Conservation (phyloP, 2,329 filamentous ascomycete species). For the Botryotinia narcissicola region DNA sequence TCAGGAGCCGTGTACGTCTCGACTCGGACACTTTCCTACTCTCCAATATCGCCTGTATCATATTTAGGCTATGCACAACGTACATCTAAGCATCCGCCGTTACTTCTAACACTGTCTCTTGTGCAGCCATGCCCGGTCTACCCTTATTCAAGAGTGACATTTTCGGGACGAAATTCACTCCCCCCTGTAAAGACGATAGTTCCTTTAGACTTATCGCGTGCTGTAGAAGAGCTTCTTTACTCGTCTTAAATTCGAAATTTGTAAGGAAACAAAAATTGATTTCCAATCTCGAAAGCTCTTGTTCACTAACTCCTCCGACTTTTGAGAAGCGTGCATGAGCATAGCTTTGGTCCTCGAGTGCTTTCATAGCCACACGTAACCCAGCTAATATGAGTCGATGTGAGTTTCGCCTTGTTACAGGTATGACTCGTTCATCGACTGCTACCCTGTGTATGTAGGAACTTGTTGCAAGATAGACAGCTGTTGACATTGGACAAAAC, state of each 20-base stretch:
- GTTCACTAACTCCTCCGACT: conserved; percentile 82
- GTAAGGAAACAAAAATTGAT: conserved; percentile 85
- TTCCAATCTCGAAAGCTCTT: conserved; percentile 79
- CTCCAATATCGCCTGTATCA: neutral
- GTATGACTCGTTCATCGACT: conserved; percentile 72
- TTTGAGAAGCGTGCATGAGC: conserved; percentile 79
- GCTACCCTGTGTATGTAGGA: conserved; percentile 83
- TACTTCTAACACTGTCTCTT: conserved; percentile 33
- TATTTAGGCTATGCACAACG: neutral
- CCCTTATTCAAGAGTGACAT: conserved; percentile 33
- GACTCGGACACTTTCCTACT: neutral
- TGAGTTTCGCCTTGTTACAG: conserved; percentile 78
- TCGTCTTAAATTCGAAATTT: conserved; percentile 76
- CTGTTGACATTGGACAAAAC: conserved; percentile 91
- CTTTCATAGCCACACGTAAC: conserved; percentile 87
- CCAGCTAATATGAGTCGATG: conserved; percentile 84
- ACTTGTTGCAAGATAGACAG: conserved; percentile 86
- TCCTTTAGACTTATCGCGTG: conserved; percentile 47
- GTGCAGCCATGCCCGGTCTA: conserved; percentile 26
- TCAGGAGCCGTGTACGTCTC: neutral
- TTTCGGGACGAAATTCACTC: conserved; percentile 36
- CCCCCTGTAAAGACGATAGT: conserved; percentile 37
- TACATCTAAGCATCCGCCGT: conserved; percentile 28
- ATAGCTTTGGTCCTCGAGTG: conserved; percentile 88
- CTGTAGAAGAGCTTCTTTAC: conserved; percentile 51